Conservation (phyloP, 192 early-diverging fungal species). For the Mortierella antarctica region DNA sequence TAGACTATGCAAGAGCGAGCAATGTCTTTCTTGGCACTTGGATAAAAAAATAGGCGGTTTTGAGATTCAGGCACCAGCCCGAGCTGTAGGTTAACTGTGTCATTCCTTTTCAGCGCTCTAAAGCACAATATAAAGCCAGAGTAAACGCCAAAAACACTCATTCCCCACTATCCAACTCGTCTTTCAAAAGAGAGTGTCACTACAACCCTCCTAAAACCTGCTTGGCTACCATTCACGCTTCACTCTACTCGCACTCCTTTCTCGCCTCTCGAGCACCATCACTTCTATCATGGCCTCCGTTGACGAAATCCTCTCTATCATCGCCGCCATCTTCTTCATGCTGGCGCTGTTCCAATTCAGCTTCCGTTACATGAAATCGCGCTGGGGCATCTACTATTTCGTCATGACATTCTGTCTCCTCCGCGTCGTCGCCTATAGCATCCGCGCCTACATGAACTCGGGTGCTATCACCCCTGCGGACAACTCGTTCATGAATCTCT, state of each 20-base stretch:
- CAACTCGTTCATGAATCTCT: background rate
- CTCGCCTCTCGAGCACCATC: background rate
- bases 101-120: too few relatives aligned
- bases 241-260: background rate
- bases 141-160: too few relatives aligned
- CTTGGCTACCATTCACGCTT: too few relatives aligned
- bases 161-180: too few relatives aligned
- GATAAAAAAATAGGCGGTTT: too few relatives aligned
- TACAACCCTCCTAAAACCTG: too few relatives aligned
- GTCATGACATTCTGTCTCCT: slow-evolving; percentile 20
- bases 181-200: too few relatives aligned
- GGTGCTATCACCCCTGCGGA: background rate
- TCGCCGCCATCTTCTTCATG: slow-evolving; percentile 8
- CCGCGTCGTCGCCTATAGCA: slow-evolving; percentile 22
- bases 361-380: slow-evolving; percentile 7
- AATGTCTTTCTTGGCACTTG: too few relatives aligned
- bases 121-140: too few relatives aligned
- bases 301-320: slow-evolving; percentile 27
- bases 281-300: slow-evolving; percentile 9
- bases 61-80: too few relatives aligned
- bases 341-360: slow-evolving; percentile 16
- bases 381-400: slow-evolving; percentile 32
- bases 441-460: slow-evolving; percentile 12
- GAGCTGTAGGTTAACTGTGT: too few relatives aligned
- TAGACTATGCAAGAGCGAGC: too few relatives aligned